Conservation (phyloP, 768 basidiomycete genomes). For the Pluteus cervinus region DNA sequence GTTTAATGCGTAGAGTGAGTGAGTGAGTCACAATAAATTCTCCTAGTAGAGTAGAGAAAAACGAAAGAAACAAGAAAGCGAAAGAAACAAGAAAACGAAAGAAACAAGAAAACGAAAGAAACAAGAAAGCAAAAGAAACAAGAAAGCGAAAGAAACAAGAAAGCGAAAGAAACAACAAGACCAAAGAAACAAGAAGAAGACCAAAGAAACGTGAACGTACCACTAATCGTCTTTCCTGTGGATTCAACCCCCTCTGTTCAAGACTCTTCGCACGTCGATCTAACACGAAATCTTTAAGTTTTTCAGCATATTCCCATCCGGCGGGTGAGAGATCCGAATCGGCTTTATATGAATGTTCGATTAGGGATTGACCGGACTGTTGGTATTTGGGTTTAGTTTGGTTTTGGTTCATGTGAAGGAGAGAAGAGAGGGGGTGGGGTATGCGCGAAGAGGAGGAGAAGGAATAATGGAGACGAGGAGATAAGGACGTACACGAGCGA, state of each 20-base stretch:
- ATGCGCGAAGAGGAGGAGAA: slow-evolving; percentile 2
- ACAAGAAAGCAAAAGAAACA: no score
- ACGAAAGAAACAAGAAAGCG: no score
- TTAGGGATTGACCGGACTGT: slow-evolving; percentile 95
- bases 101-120: no score
- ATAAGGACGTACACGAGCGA: slow-evolving; percentile 69
- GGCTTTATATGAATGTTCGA: slow-evolving; percentile 98
- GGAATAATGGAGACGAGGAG: not conserved
- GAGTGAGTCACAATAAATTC: no score
- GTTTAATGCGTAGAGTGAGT: no score
- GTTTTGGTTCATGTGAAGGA: no score
- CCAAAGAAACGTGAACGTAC: slow-evolving; percentile 32
- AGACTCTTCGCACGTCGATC: slow-evolving; percentile 74
- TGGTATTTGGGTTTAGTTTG: not conserved
- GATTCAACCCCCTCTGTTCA: slow-evolving; percentile 63
- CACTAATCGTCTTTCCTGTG: slow-evolving; percentile 56
- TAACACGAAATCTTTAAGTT: slow-evolving; percentile 84
- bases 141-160: no score
- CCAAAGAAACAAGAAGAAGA: no score
- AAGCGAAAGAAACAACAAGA: no score
- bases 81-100: no score
- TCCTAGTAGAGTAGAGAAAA: no score
- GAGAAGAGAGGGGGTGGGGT: no score
- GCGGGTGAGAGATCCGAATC: slow-evolving; percentile 94
- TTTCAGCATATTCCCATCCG: slow-evolving; percentile 93